phyloP scores from a whole-genome alignment of 179 eudicot genomes.

The Camellia oleifera region DNA sequence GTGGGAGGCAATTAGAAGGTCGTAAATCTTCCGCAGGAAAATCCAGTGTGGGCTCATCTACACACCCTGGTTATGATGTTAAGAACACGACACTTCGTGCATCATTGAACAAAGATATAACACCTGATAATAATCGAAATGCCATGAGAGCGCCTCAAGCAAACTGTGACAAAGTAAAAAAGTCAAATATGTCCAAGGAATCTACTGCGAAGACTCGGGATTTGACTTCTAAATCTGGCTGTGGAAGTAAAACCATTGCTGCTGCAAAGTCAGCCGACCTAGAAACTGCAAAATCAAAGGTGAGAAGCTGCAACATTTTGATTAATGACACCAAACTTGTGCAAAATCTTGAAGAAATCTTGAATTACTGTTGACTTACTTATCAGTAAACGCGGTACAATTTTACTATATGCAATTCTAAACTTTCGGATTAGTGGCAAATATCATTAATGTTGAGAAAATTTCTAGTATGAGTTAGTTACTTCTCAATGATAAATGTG shows the following conservation, averaged over 20 bases:
- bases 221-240: constrained; percentile 12
- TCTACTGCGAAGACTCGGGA: constrained; percentile 14
- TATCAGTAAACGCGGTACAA: not conserved
- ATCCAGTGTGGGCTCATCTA: constrained; percentile 50
- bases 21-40: constrained; percentile 36
- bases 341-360: not conserved
- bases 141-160: constrained; percentile 14
- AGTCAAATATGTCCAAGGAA: constrained; percentile 17
- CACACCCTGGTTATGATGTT: constrained; percentile 24
- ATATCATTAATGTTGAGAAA: not conserved
- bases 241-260: constrained; percentile 8
- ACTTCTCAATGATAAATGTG: not conserved
- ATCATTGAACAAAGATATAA: constrained; percentile 24
- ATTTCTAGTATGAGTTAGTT: not conserved
- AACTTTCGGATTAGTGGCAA: not conserved
- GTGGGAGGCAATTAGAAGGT: constrained; percentile 34
- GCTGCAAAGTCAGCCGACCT: constrained; percentile 13
- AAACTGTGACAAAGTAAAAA: constrained; percentile 15
- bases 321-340: not conserved
- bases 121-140: constrained; percentile 29
- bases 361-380: not conserved
- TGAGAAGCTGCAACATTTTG: constrained; percentile 21
- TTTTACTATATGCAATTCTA: not conserved
- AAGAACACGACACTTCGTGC: constrained; percentile 11
- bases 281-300: constrained; percentile 42